A percentile compares a stretch with the other conserved stretches of the same genome.
These are phyloP conservation scores for Megacollybia marginata DNA, from an alignment of 768 basidiomycete genomes.

Conservation along the genomic window DNA sequence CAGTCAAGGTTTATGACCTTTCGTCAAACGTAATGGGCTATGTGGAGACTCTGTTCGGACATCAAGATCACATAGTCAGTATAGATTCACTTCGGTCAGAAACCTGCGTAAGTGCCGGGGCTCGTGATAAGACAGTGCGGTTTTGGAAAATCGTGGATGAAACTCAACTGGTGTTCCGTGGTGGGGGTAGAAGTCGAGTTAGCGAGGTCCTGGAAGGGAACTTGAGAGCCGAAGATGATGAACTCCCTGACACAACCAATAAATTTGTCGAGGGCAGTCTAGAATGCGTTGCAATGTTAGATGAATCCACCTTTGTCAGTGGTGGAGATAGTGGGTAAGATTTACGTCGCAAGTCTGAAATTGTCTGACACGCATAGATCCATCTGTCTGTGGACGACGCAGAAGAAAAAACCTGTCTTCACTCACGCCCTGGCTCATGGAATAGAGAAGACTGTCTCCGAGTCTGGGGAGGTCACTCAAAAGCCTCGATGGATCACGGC, in stretches of 20 bases:
- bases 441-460: constrained; percentile 58
- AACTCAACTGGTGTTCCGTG: constrained; percentile 91
- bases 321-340: constrained; percentile 95
- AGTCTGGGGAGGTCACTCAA: constrained; percentile 66
- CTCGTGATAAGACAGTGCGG: constrained; percentile 83
- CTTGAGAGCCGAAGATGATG: constrained; percentile 44
- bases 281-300: constrained; percentile 91
- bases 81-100: constrained; percentile 81
- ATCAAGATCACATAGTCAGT: constrained; percentile 80
- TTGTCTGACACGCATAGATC: constrained; percentile 41
- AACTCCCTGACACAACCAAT: constrained; percentile 23
- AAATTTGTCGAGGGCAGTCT: constrained; percentile 85
- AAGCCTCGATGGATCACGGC: constrained; percentile 91
- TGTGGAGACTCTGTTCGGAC: constrained; percentile 94
- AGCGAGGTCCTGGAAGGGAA: constrained; percentile 79
- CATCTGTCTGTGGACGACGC: constrained; percentile 86
- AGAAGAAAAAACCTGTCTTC: constrained; percentile 93
- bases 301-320: constrained; percentile 86
- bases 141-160: constrained; percentile 98
- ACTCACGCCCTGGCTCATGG: constrained; percentile 86
- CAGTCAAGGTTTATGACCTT: constrained; percentile 81
- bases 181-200: constrained; percentile 80
- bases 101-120: constrained; percentile 81
- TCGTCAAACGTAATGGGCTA: constrained; percentile 75
- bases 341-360: neutral